Conservation (phyloP, 257 asterid species). For the Leonotis leonurus region DNA sequence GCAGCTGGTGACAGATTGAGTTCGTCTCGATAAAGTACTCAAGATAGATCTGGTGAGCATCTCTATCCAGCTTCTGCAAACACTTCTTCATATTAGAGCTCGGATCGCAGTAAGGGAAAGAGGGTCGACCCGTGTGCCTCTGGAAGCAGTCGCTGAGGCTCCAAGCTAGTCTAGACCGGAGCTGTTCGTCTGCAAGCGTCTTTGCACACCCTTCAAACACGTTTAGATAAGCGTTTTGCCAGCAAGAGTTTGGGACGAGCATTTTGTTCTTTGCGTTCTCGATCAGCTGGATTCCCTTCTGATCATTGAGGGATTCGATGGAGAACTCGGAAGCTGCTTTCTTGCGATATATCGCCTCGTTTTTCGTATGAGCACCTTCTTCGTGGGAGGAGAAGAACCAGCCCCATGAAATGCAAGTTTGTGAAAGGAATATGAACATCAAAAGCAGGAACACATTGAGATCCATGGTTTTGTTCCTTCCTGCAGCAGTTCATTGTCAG, state of each 20-base stretch:
- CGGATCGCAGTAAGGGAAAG: conserved; percentile 54
- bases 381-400: conserved; percentile 32
- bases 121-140: conserved; percentile 51
- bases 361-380: background rate
- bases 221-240: conserved; percentile 53
- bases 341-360: background rate
- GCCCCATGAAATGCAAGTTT: conserved; percentile 30
- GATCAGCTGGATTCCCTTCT: conserved; percentile 38
- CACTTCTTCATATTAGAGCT: conserved; percentile 39
- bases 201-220: conserved; percentile 54
- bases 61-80: conserved; percentile 38
- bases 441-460: background rate
- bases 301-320: conserved; percentile 38
- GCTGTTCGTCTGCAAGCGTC: conserved; percentile 58
- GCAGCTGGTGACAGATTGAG: conserved; percentile 79
- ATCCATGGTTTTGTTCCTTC: conserved; percentile 8
- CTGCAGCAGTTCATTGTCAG: no score
- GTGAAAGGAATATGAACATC: conserved; percentile 27
- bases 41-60: conserved; percentile 40
- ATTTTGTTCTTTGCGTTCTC: conserved; percentile 48
- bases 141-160: conserved; percentile 78
- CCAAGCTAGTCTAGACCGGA: conserved; percentile 75
- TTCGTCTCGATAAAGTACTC: conserved; percentile 66
- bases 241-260: conserved; percentile 45
- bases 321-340: conserved; percentile 51